Base-by-base conservation (phyloP, 257 asterid species). In the Sherardia arvensis region DNA sequence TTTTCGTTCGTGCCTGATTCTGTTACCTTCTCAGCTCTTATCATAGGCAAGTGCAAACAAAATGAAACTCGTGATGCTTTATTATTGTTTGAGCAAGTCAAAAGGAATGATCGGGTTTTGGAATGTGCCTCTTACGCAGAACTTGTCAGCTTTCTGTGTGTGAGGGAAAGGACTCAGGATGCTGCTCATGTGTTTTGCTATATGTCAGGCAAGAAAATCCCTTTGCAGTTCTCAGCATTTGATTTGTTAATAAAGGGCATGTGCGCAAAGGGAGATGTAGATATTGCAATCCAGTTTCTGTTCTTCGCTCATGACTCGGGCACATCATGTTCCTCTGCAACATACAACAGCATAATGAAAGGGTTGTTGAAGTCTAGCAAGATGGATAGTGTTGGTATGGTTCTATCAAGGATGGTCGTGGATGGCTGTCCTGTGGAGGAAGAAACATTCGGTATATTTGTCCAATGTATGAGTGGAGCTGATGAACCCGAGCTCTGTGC, bases 21-120 rank as follows among this genome's bases (percentile, higher is more conserved):
- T 43, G 60, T 67, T 68, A 81, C 90, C 45, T 88, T 72, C 77
- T 84, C 94, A 59, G 80, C 98, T 76, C 78, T 91, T 66, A 65
- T 88, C 33, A 67, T 79, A 48, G 91, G 95, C 45, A 69, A 81
- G 71, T 84, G 92, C 82, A 80, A 61, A 73, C 53, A 43, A 64
- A 86, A 84, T 29, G 74, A 77, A 22, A 32, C 65, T 29, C 78
- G 30, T 54, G 58, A 69, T 61, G 96, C 95, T 64, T 71, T 86
- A 38, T 65, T 66, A 64, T 63, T 91, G 59, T 86, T 81, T 69
- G 26, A 29, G 23, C 74, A 64, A 36, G 76, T 88, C 59, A 69
- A 76, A 68, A 67, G 65, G 1, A 79, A 76, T 45, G 21, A 32
- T 62, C 78, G 85, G 84, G 76, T 75, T 66, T 65, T 91, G 76